Percentiles rank a stretch among this genome's conserved stretches.
Conservation (phyloP, 164 flowering plant species). For the Macadamia tetraphylla region DNA sequence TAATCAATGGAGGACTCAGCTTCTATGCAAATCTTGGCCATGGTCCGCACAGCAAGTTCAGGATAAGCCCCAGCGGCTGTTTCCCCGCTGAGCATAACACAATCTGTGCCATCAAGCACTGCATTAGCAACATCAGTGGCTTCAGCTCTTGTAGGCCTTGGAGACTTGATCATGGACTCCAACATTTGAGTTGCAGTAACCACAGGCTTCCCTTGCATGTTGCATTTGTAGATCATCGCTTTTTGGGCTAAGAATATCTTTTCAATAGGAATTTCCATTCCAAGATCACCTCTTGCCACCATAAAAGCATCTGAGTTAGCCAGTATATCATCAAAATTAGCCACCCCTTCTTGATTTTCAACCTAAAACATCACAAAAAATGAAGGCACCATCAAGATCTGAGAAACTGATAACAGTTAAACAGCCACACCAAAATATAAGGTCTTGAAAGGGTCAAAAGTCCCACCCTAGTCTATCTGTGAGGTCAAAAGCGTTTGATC, state of each 20-base stretch:
- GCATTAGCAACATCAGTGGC: slow-evolving; percentile 87
- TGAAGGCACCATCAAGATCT: not conserved
- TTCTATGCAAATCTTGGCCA: slow-evolving; percentile 85
- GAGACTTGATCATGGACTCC: slow-evolving; percentile 89
- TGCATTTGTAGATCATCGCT: slow-evolving; percentile 89
- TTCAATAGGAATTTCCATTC: slow-evolving; percentile 88
- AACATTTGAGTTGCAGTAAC: slow-evolving; percentile 85
- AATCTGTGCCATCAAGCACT: slow-evolving; percentile 79
- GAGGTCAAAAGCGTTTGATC: not conserved
- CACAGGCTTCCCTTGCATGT: slow-evolving; percentile 86
- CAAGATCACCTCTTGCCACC: slow-evolving; percentile 82
- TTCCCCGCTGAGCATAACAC: slow-evolving; percentile 92
- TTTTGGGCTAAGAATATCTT: slow-evolving; percentile 86
- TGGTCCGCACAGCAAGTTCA: slow-evolving; percentile 72
- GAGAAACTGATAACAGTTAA: too few species aligned
- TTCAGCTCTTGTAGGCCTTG: slow-evolving; percentile 84
- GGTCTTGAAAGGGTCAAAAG: too few species aligned
- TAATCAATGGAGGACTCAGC: slow-evolving; percentile 82
- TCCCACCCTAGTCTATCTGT: not conserved
- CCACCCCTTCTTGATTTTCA: slow-evolving; percentile 93
- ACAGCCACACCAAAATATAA: slow-evolving; percentile 15
- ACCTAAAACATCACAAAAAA: slow-evolving; percentile 35
- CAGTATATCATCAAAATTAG: slow-evolving; percentile 83
- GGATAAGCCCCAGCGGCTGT: slow-evolving; percentile 96
- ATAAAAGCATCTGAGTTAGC: slow-evolving; percentile 78